Evolutionary conservation across 495 filamentous ascomycete species (phyloP).

Genomic region (Penicillium angulare): DNA sequence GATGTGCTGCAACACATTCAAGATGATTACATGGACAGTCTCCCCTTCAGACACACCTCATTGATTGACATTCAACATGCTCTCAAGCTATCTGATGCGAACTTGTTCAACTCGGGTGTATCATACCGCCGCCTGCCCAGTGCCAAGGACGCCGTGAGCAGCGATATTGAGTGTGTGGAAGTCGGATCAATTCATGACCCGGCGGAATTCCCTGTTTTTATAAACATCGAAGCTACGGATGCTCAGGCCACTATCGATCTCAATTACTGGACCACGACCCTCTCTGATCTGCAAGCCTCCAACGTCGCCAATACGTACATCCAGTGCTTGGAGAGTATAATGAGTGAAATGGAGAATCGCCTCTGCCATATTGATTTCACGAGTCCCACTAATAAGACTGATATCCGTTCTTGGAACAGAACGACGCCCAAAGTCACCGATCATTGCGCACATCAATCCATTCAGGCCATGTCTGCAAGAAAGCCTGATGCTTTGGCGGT

Average conservation of each 20-base stretch:
- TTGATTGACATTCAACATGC: conserved; percentile 55
- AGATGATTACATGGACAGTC: conserved; percentile 48
- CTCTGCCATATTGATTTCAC: conserved; percentile 39
- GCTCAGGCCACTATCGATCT: conserved; percentile 47
- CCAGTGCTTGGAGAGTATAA: conserved; percentile 43
- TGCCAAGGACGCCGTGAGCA: conserved; percentile 14
- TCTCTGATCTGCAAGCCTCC: conserved; percentile 49
- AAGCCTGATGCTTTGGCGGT: conserved; percentile 41
- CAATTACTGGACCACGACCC: conserved; percentile 55
- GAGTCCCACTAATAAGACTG: conserved; percentile 33
- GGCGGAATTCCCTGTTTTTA: conserved; percentile 53
- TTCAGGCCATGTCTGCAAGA: conserved; percentile 37
- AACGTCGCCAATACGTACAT: conserved; percentile 51
- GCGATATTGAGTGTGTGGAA: conserved; percentile 38
- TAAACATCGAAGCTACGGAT: conserved; percentile 54
- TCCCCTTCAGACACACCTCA: conserved; percentile 47
- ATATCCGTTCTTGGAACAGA: conserved; percentile 48
- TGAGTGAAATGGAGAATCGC: conserved; percentile 26
- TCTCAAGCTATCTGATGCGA: conserved; percentile 33
- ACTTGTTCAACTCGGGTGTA: conserved; percentile 45
- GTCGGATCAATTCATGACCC: conserved; percentile 51
- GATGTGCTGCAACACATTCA: conserved; percentile 43
- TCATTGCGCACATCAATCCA: conserved; percentile 42
- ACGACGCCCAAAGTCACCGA: conserved; percentile 33
- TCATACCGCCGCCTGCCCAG: conserved; percentile 44